Evolutionary conservation across 2,329 filamentous ascomycete genomes (phyloP), one percentile per base, ranked within the genome.

Genomic region (Atkinsonella hypoxylon): DNA sequence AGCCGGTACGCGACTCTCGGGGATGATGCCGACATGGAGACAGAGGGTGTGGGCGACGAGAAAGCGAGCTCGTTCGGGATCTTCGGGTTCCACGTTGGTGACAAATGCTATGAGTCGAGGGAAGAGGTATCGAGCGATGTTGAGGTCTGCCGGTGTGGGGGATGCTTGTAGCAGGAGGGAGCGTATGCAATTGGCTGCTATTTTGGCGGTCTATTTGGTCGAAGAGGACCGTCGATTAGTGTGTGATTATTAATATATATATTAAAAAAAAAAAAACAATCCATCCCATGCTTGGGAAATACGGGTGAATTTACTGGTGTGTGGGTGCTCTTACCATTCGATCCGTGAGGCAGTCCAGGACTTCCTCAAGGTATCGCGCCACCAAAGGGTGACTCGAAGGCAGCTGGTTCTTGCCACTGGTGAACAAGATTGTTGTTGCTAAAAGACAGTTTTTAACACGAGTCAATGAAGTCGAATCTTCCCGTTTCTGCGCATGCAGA

Each of bases 391-490:
- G 90, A 41, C 78, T 80, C 1, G 87, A 78, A 0, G 82, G 79
- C 50, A 97, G 77, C 42, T 83, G 76, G 56, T 86, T 86, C 53
- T 81, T 77, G 7, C 87, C 86, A 40, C 84, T 84, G 9, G 89
- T 95, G 53, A 98, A 82, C 9, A 98, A 77, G 53, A 98, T 86
- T 0, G 93, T 95, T 45, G 85, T 84, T 1, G 89, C 88, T 45
- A 98, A 75, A 5, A 98, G 78, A 4, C 85, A 87, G 62, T 97
- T 98, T 72, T 94, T 96, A 61, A 96, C 91, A 64, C 89, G 95
- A 1, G 85, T 74, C 22, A 98, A 74, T 3, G 89, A 89, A 5
- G 85, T 82, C 18, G 90, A 82, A 9, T 66, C 68, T 60, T 90
- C 86, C 40, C 87, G 78, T 63, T 83, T 87, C 66, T 90, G 87